Percentiles rank a stretch among this genome's conserved stretches.
These are phyloP conservation scores for Fusarium newnesense DNA, from an alignment of 2,329 filamentous ascomycete species.

Conservation along the genomic window DNA sequence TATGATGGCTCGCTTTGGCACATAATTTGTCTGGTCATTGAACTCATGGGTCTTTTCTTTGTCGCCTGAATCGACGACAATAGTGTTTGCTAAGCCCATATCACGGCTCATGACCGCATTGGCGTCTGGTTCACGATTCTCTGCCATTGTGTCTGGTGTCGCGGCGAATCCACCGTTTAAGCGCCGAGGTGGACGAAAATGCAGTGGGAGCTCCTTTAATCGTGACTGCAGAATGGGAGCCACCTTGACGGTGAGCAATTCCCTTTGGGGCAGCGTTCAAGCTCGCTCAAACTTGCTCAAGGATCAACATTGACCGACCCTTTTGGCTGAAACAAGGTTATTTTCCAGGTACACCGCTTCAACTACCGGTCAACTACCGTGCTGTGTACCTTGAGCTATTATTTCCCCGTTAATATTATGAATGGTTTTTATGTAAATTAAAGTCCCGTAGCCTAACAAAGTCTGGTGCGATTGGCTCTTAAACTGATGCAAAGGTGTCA, in stretches of 20 bases:
- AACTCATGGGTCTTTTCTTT: slow-evolving; percentile 50
- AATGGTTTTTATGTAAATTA: not conserved
- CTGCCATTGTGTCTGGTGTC: not conserved
- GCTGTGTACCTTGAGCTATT: not conserved
- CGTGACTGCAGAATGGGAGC: not conserved
- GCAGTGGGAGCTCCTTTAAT: slow-evolving; percentile 7
- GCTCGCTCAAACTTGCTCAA: not conserved
- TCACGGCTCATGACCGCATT: slow-evolving; percentile 5
- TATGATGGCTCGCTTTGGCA: slow-evolving; percentile 60
- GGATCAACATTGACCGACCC: slow-evolving; percentile 26
- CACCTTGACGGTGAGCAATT: not conserved
- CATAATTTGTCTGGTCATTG: slow-evolving; percentile 67
- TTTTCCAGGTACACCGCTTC: slow-evolving; percentile 5
- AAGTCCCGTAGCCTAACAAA: not conserved
- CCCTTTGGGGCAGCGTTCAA: not conserved
- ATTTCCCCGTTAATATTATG: not conserved
- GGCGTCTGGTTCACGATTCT: not conserved
- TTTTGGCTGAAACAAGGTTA: slow-evolving; percentile 6
- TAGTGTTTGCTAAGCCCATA: slow-evolving; percentile 2
- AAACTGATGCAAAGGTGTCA: not conserved
- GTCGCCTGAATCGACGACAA: slow-evolving; percentile 24
- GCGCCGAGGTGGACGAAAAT: not conserved
- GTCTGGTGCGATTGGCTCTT: not conserved
- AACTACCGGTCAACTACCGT: slow-evolving; percentile 9
- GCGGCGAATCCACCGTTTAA: no score